Evolutionary conservation across 768 basidiomycete species (phyloP).

Genomic region (Agaricus blazei): DNA sequence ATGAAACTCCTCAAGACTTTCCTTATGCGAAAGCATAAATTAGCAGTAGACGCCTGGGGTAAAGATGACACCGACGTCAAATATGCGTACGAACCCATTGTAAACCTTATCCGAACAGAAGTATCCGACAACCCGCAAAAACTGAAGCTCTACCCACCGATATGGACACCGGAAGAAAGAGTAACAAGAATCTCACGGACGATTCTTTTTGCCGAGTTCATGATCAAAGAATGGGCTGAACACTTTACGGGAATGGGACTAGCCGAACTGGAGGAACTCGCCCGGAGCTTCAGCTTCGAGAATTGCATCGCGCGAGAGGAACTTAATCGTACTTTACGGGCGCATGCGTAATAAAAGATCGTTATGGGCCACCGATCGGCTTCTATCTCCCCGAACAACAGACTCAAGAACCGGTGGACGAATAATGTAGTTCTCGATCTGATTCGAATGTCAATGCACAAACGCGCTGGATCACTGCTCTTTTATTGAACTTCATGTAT

Average conservation of each 20-base stretch:
- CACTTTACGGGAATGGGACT: conserved; percentile 54
- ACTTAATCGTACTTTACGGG: conserved; percentile 50
- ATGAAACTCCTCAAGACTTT: conserved; percentile 63
- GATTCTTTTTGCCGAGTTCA: conserved; percentile 66
- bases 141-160: conserved; percentile 53
- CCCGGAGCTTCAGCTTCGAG: conserved; percentile 68
- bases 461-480: too few species aligned
- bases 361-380: too few species aligned
- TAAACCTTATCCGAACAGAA: conserved; percentile 52
- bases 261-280: conserved; percentile 63
- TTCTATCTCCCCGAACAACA: too few species aligned
- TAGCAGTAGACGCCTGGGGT: conserved; percentile 78
- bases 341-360: conserved; percentile 24
- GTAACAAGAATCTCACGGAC: conserved; percentile 60
- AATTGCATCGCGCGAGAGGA: conserved; percentile 65
- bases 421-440: too few species aligned
- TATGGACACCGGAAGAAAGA: conserved; percentile 59
- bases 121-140: conserved; percentile 37
- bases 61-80: conserved; percentile 56
- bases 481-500: too few species aligned
- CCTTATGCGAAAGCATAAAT: conserved; percentile 67
- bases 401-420: too few species aligned
- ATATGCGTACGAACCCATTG: conserved; percentile 59
- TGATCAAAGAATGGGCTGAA: conserved; percentile 70
- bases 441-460: too few species aligned